Conservation (phyloP, 2,329 filamentous ascomycete genomes). For the Hysterium pulicare region DNA sequence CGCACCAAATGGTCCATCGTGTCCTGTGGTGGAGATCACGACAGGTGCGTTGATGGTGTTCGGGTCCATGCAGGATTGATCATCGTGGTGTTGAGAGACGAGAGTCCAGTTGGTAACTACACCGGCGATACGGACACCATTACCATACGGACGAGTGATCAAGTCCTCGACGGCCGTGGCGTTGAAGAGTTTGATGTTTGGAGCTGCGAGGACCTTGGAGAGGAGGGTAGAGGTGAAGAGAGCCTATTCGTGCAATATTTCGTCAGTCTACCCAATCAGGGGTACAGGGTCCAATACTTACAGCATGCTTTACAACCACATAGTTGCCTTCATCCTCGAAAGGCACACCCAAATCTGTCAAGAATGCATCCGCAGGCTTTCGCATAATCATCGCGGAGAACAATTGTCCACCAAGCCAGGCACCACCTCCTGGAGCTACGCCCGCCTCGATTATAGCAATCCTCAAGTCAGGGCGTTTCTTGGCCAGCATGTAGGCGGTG, state of each 20-base stretch:
- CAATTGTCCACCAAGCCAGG: slow-evolving; percentile 90
- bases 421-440: slow-evolving; percentile 79
- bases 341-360: slow-evolving; percentile 74
- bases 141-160: slow-evolving; percentile 66
- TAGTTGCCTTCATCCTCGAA: slow-evolving; percentile 87
- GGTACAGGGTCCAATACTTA: slow-evolving; percentile 6
- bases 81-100: slow-evolving; percentile 80
- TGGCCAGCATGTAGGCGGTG: slow-evolving; percentile 79
- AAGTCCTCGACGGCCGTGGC: slow-evolving; percentile 89
- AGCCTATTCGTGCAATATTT: slow-evolving; percentile 42
- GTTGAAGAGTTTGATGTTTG: slow-evolving; percentile 96
- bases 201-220: slow-evolving; percentile 76
- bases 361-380: slow-evolving; percentile 83
- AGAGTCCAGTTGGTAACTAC: slow-evolving; percentile 97
- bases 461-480: slow-evolving; percentile 81
- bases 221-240: slow-evolving; percentile 88
- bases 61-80: slow-evolving; percentile 94
- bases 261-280: neutral
- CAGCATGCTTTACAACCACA: slow-evolving; percentile 88
- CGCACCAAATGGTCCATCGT: slow-evolving; percentile 86
- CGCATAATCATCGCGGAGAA: slow-evolving; percentile 96
- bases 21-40: slow-evolving; percentile 84
- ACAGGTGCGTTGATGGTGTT: slow-evolving; percentile 94
- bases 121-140: slow-evolving; percentile 69
- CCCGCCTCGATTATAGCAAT: slow-evolving; percentile 88